phyloP scores from a whole-genome alignment of 768 basidiomycete genomes.

The Botryobasidium botryosum region DNA sequence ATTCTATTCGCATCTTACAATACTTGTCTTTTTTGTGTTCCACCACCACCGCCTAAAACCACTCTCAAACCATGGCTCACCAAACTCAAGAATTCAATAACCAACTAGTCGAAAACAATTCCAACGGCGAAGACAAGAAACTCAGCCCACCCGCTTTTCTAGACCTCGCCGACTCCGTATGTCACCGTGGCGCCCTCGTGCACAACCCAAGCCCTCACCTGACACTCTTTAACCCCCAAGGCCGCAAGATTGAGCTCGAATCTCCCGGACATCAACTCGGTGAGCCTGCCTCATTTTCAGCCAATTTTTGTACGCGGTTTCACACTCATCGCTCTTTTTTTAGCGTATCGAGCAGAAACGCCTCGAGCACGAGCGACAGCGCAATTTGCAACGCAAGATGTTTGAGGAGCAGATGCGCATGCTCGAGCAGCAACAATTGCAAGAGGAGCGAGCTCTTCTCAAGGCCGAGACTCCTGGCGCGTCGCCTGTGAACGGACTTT shows the following conservation, averaged over 20 bases:
- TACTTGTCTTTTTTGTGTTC: too few species aligned
- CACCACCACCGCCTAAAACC: too few species aligned
- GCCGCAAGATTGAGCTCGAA: slow-evolving; percentile 72
- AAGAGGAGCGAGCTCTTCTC: slow-evolving; percentile 48
- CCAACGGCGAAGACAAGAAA: slow-evolving; percentile 5
- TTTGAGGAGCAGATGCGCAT: slow-evolving; percentile 96
- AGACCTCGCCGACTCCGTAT: slow-evolving; percentile 83
- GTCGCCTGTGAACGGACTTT: too few species aligned
- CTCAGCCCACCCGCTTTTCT: slow-evolving; percentile 79
- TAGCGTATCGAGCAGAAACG: slow-evolving; percentile 85
- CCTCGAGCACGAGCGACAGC: slow-evolving; percentile 77
- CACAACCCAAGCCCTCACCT: slow-evolving; percentile 1
- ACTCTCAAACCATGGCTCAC: too few species aligned
- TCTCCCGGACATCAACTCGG: slow-evolving; percentile 73
- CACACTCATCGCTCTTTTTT: slow-evolving; percentile 1
- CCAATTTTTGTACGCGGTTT: background rate
- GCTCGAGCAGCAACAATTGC: slow-evolving; percentile 80
- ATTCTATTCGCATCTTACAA: too few species aligned
- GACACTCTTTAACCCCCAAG: slow-evolving; percentile 21
- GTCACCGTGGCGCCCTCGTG: slow-evolving; percentile 19
- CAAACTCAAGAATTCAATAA: too few species aligned
- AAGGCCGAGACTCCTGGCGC: slow-evolving; percentile 19
- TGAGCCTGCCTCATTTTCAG: slow-evolving; percentile 25
- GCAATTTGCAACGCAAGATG: slow-evolving; percentile 64
- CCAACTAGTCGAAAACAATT: slow-evolving; percentile 9